phyloP scores from a whole-genome alignment of 2,329 filamentous ascomycete genomes.

The Kalaharituber pfeilii region DNA sequence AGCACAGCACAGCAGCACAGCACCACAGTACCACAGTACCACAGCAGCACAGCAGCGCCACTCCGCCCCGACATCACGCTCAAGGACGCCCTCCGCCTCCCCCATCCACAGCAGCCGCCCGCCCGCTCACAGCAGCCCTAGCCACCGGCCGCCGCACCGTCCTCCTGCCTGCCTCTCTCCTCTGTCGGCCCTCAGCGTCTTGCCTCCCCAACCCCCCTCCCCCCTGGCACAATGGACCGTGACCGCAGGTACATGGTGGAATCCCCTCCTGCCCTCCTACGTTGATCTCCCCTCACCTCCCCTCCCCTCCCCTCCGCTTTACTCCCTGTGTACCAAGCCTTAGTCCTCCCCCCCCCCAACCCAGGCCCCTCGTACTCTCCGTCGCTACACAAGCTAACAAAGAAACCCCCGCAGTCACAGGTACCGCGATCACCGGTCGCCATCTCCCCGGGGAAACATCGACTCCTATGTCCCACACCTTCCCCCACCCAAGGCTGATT shows the following conservation, averaged over 20 bases:
- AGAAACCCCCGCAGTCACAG: neutral
- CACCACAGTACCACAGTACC: neutral
- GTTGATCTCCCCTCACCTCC: neutral
- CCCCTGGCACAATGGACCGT: neutral
- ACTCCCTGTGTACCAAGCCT: too few relatives aligned
- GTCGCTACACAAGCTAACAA: neutral
- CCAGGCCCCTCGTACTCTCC: too few relatives aligned
- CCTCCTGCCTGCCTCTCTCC: neutral
- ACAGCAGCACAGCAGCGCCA: neutral
- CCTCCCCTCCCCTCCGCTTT: neutral
- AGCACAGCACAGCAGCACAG: too few relatives aligned
- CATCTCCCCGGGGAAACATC: neutral
- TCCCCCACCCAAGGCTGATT: constrained; percentile 1
- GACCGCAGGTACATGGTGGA: constrained; percentile 1
- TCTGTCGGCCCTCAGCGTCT: neutral
- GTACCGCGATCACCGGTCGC: neutral
- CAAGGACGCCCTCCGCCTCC: neutral
- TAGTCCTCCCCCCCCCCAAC: too few relatives aligned
- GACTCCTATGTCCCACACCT: constrained; percentile 1
- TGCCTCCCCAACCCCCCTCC: neutral
- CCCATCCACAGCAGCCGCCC: neutral
- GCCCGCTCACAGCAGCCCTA: neutral
- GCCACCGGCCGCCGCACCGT: neutral
- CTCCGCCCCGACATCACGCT: neutral
- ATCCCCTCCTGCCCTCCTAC: neutral